Base-by-base conservation (phyloP, 176 grass and related monocot genomes). In the Hyparrhenia diplandra region DNA sequence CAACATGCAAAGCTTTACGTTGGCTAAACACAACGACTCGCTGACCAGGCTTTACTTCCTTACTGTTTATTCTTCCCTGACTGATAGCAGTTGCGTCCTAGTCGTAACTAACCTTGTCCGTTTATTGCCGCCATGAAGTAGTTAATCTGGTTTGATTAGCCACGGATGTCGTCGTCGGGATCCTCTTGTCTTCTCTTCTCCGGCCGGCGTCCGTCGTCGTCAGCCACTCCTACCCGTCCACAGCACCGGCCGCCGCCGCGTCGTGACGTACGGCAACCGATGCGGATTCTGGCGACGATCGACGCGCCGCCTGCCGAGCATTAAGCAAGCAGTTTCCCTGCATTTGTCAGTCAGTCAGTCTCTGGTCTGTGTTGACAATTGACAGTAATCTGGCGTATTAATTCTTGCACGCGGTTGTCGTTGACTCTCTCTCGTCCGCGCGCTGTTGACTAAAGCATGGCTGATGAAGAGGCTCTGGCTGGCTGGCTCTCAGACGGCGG, bases 141-240 rank as follows among this genome's bases (percentile, higher is more conserved):
- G 67, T 43, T 70, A 70, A 70, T 70, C 16, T 16, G 67, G 67
- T 70, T n/a, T 70, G 67, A 69, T 69, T 69, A 24, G 66, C 21
- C 66, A 40, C 6, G 35, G 2, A 17, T 3, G 45, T n/a, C 51
- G 21, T 41, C 36, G 66, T 40, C 66, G 36, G 21, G 20, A 36
- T 13, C 13, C 12, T 69, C 36, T 27, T 45, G n/a, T 43, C 67
- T 12, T 58, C n/a, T 21, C 47, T 9, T 39, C 12, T 70, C 37
- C 39, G n/a, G n/a, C n/a, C 60, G 59, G 39, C 55, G 55, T 12
- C n/a, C 6, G 37, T 51, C 47, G 46, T 51, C 47, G n/a, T n/a
- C n/a, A n/a, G n/a, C n/a, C n/a, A n/a, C n/a, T 47, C 46, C 13
- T 10, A 11, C 65, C 35, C 52, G n/a, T 2, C 35, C 35, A 23